phyloP scores from a whole-genome alignment of 2,329 filamentous ascomycete species.

The Calonectria leucothoes region DNA sequence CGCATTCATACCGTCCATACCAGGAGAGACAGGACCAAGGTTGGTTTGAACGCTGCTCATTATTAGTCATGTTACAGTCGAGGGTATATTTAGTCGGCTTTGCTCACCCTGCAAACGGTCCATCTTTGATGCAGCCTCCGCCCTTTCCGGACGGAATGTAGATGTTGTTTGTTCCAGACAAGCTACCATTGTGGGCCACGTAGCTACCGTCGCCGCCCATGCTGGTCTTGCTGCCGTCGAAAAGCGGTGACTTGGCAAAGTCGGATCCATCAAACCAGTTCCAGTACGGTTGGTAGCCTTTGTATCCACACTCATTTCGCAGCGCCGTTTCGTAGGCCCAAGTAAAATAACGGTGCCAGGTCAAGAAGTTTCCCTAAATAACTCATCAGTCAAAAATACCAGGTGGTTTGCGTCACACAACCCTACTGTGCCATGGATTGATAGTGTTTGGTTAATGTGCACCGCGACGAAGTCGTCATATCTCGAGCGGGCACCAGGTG shows the following conservation, averaged over 20 bases:
- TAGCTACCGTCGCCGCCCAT: neutral
- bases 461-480: constrained; percentile 62
- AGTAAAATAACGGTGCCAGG: constrained; percentile 42
- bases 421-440: constrained; percentile 51
- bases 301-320: constrained; percentile 45
- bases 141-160: constrained; percentile 35
- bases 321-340: constrained; percentile 40
- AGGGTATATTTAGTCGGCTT: neutral
- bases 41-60: neutral
- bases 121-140: constrained; percentile 36
- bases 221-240: constrained; percentile 54
- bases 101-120: constrained; percentile 19
- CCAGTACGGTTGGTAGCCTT: constrained; percentile 56
- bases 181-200: neutral
- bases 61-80: neutral
- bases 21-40: neutral
- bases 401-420: too few relatives aligned
- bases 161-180: constrained; percentile 28
- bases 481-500: constrained; percentile 53
- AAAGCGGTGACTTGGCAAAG: constrained; percentile 61
- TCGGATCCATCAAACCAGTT: constrained; percentile 61
- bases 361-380: constrained; percentile 34
- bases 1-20: constrained; percentile 8
- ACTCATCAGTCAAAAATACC: too few relatives aligned
- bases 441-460: constrained; percentile 58